phyloP scores from a whole-genome alignment of 768 basidiomycete genomes.

The Suillus subaureus region DNA sequence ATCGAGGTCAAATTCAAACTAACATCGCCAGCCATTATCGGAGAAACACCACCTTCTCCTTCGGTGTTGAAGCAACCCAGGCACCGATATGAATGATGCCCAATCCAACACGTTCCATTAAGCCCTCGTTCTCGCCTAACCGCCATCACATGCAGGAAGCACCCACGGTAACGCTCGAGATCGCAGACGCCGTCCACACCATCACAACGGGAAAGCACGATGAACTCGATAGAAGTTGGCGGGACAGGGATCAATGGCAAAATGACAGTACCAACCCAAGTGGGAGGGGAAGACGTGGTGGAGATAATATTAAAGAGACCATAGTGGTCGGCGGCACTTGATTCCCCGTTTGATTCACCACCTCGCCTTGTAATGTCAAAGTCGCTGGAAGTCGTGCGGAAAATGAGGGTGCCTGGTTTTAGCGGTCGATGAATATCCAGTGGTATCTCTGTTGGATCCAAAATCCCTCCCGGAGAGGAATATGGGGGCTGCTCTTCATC shows the following conservation, averaged over 20 bases:
- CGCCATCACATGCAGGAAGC: conserved; percentile 25
- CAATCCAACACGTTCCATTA: conserved; percentile 24
- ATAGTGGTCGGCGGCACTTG: conserved; percentile 1
- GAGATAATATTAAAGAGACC: conserved; percentile 17
- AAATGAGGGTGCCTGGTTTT: conserved; percentile 26
- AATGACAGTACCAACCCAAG: conserved; percentile 17
- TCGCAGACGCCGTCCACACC: neutral
- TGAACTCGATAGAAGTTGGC: conserved; percentile 14
- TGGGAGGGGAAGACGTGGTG: neutral
- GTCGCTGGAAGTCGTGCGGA: conserved; percentile 21
- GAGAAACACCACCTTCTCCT: conserved; percentile 2
- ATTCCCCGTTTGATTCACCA: neutral
- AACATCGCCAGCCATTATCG: neutral
- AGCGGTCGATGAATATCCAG: conserved; percentile 1
- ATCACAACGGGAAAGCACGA: conserved; percentile 21
- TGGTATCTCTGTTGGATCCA: conserved; percentile 3
- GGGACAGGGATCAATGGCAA: conserved; percentile 18
- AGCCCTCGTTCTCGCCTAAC: conserved; percentile 13
- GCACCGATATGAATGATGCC: conserved; percentile 22
- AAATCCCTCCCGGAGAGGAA: neutral
- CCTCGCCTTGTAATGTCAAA: conserved; percentile 13
- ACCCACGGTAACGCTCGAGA: conserved; percentile 17
- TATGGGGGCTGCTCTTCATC: conserved; percentile 11
- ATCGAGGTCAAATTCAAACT: neutral
- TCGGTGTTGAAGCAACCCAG: conserved; percentile 14